A percentile compares a stretch with the other conserved stretches of the same genome.
Conservation (phyloP, 2,329 filamentous ascomycete species). For the Colletotrichum graminicola region DNA sequence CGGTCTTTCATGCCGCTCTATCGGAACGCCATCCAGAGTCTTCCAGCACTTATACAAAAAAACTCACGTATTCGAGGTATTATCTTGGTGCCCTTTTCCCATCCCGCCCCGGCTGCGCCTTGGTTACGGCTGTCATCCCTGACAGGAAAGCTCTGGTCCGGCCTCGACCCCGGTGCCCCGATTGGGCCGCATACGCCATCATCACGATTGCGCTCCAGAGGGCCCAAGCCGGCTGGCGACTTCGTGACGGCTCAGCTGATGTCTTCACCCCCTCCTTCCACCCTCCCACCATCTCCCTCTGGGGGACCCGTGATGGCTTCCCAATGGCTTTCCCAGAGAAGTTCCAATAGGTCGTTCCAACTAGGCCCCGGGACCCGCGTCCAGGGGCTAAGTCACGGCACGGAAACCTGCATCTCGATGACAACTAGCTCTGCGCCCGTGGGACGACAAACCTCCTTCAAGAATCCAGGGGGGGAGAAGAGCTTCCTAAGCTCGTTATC, state of each 20-base stretch:
- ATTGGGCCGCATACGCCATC: not conserved
- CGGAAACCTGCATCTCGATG: slow-evolving; percentile 27
- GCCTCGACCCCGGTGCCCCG: not conserved
- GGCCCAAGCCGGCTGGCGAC: not conserved
- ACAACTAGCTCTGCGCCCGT: not conserved
- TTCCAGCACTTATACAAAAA: not conserved
- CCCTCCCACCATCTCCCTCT: no score
- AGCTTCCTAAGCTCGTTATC: not conserved
- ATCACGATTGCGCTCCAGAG: no score
- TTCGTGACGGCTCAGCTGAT: slow-evolving; percentile 18
- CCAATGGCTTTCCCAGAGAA: not conserved
- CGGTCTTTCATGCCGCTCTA: not conserved
- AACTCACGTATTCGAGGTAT: not conserved
- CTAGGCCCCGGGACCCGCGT: not conserved
- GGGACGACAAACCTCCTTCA: not conserved
- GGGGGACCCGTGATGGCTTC: not conserved
- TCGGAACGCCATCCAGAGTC: slow-evolving; percentile 6
- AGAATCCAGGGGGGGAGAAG: slow-evolving; percentile 25
- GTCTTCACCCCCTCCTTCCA: not conserved
- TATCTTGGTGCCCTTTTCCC: not conserved
- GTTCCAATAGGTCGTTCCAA: slow-evolving; percentile 8
- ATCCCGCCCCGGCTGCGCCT: no score
- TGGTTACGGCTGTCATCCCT: not conserved
- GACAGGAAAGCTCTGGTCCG: not conserved
- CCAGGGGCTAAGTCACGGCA: slow-evolving; percentile 10